Evolutionary conservation across 2,329 filamentous ascomycete species (phyloP).

Genomic region (Aspergillus sp.): DNA sequence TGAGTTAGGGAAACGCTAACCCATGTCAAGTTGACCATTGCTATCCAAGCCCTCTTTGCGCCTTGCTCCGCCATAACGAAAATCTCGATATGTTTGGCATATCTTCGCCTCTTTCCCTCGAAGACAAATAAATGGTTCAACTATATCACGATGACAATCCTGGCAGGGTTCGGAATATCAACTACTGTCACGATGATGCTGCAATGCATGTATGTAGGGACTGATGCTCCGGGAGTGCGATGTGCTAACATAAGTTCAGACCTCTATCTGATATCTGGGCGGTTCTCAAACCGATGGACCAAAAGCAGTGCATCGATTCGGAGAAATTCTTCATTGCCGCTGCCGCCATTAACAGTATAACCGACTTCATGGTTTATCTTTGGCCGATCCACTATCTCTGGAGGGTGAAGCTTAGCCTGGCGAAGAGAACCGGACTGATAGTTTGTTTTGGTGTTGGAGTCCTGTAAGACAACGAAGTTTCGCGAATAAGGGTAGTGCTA

Average conservation of each 20-base stretch:
- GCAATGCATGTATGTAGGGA: conserved; percentile 1
- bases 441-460: conserved; percentile 8
- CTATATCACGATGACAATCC: neutral
- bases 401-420: conserved; percentile 2
- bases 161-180: neutral
- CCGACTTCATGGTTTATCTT: conserved; percentile 7
- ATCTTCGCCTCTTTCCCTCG: conserved; percentile 4
- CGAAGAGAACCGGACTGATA: neutral
- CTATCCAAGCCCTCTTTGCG: neutral
- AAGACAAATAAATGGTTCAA: conserved; percentile 5
- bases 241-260: neutral
- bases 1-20: neutral
- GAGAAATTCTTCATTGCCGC: conserved; percentile 4
- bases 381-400: conserved; percentile 8
- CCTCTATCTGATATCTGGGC: conserved; percentile 1
- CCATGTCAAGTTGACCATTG: neutral
- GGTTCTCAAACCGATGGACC: neutral
- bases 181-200: neutral
- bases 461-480: neutral
- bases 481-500: neutral
- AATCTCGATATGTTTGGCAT: conserved; percentile 5
- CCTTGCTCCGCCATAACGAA: conserved; percentile 4
- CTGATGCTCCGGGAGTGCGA: neutral
- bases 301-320: conserved; percentile 3
- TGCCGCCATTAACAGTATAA: conserved; percentile 4